Conservation (phyloP, 352 stramenopile species). For the Phytophthora macrochlamydospora region DNA sequence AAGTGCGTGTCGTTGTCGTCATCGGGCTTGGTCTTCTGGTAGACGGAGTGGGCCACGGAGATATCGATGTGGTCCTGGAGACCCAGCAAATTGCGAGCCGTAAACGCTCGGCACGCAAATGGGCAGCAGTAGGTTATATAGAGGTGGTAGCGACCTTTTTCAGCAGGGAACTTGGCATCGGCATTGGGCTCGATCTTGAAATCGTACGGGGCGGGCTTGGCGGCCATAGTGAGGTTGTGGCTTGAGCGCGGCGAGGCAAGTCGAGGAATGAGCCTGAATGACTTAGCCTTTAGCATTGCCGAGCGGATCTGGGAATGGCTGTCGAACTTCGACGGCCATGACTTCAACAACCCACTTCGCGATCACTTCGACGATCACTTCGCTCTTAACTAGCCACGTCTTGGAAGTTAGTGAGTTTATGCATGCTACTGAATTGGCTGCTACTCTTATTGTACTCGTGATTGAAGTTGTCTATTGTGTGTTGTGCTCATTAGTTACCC, state of each 20-base stretch:
- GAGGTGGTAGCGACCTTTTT: slow-evolving; percentile 87
- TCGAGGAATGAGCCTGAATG: background rate
- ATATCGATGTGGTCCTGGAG: slow-evolving; percentile 91
- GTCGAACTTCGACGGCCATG: too few relatives aligned
- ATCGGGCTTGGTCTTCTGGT: slow-evolving; percentile 45
- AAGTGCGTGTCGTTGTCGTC: slow-evolving; percentile 36
- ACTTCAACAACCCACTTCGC: too few relatives aligned
- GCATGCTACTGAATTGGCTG: too few relatives aligned
- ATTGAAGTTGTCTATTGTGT: background rate
- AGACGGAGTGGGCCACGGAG: slow-evolving; percentile 75
- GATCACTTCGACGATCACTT: too few relatives aligned
- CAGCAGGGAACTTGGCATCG: slow-evolving; percentile 47
- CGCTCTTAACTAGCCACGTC: too few relatives aligned
- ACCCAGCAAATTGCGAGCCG: slow-evolving; percentile 88
- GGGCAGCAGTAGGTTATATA: slow-evolving; percentile 94
- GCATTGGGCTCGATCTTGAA: slow-evolving; percentile 24
- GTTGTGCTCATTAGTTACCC: slow-evolving; percentile 2
- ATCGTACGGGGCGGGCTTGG: slow-evolving; percentile 21
- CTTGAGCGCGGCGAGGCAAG: background rate
- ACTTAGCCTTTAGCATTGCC: too few relatives aligned
- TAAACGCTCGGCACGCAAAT: slow-evolving; percentile 62
- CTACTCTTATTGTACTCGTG: too few relatives aligned
- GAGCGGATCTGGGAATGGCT: too few relatives aligned
- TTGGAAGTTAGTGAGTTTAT: too few relatives aligned
- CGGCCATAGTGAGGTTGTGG: slow-evolving; percentile 8